Evolutionary conservation across 768 basidiomycete genomes (phyloP).

Genomic region (Xerocomellus chrysenteron): DNA sequence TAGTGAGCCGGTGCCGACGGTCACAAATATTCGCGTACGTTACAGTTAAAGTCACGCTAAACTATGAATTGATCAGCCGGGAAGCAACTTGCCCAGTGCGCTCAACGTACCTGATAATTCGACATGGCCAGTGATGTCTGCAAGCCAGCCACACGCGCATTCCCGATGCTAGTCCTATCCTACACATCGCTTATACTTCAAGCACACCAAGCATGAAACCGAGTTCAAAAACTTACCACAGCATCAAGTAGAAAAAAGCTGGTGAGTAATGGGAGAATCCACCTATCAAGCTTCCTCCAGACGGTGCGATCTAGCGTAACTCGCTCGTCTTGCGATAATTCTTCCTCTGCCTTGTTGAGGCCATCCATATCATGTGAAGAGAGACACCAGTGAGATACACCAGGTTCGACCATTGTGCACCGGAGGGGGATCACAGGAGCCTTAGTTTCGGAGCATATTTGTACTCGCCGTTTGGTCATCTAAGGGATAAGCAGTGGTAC

Average conservation of each 20-base stretch:
- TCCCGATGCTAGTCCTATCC: conserved; percentile 50
- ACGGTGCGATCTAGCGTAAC: conserved; percentile 36
- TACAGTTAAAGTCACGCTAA: conserved; percentile 33
- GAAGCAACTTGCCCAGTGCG: not conserved
- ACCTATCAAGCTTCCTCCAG: conserved; percentile 50
- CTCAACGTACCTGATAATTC: conserved; percentile 26
- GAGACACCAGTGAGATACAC: not conserved
- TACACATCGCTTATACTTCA: not conserved
- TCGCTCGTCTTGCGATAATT: conserved; percentile 7
- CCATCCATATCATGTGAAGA: not conserved
- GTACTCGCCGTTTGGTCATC: not conserved
- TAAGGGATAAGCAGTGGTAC: not conserved
- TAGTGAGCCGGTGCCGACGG: not conserved
- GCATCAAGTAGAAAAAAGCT: conserved; percentile 52
- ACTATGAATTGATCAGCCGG: conserved; percentile 22
- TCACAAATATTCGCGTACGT: conserved; percentile 9
- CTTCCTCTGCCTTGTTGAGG: conserved; percentile 1
- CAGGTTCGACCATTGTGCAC: not conserved
- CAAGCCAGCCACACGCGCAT: conserved; percentile 61
- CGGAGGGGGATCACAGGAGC: not conserved
- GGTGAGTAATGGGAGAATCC: conserved; percentile 48
- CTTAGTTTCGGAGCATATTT: not conserved
- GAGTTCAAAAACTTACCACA: conserved; percentile 37
- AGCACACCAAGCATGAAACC: not conserved
- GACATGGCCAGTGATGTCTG: conserved; percentile 45